Conservation (phyloP, 371 early-diverging fungal genomes). For the Furculomyces boomerangus region DNA sequence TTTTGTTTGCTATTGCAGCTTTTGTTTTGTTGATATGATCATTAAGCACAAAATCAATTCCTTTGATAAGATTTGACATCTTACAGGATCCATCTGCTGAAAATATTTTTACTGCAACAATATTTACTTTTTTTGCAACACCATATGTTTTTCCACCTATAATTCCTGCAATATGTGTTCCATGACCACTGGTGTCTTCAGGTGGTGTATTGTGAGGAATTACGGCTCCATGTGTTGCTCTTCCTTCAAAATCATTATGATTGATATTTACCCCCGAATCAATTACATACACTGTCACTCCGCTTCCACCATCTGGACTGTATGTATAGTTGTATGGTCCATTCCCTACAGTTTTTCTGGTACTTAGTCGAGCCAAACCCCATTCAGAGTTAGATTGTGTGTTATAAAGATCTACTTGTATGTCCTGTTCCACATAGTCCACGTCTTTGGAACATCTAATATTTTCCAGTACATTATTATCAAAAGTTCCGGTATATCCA, state of each 20-base stretch:
- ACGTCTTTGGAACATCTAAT: slow-evolving; percentile 26
- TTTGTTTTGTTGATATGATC: slow-evolving; percentile 27
- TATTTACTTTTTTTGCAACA: slow-evolving; percentile 76
- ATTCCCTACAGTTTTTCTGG: slow-evolving; percentile 38
- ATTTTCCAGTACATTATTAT: not conserved
- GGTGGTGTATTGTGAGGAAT: slow-evolving; percentile 53
- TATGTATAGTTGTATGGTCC: slow-evolving; percentile 53
- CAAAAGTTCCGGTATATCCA: not conserved
- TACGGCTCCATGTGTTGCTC: slow-evolving; percentile 69
- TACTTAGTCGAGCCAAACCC: slow-evolving; percentile 78
- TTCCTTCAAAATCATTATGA: slow-evolving; percentile 77
- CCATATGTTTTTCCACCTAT: slow-evolving; percentile 77
- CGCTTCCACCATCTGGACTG: slow-evolving; percentile 51
- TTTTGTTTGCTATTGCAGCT: slow-evolving; percentile 27
- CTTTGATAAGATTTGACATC: slow-evolving; percentile 56
- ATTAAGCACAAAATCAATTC: slow-evolving; percentile 45
- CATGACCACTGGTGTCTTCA: slow-evolving; percentile 71
- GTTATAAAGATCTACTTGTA: slow-evolving; percentile 48
- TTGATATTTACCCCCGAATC: slow-evolving; percentile 77
- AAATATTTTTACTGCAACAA: slow-evolving; percentile 88
- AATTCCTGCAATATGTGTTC: slow-evolving; percentile 92
- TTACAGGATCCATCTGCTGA: slow-evolving; percentile 67
- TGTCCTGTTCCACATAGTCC: slow-evolving; percentile 79
- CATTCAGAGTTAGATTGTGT: slow-evolving; percentile 65
- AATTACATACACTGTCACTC: slow-evolving; percentile 71